Base-by-base conservation (phyloP, 306 rosid genomes). In the Pterocarpus macrocarpus region DNA sequence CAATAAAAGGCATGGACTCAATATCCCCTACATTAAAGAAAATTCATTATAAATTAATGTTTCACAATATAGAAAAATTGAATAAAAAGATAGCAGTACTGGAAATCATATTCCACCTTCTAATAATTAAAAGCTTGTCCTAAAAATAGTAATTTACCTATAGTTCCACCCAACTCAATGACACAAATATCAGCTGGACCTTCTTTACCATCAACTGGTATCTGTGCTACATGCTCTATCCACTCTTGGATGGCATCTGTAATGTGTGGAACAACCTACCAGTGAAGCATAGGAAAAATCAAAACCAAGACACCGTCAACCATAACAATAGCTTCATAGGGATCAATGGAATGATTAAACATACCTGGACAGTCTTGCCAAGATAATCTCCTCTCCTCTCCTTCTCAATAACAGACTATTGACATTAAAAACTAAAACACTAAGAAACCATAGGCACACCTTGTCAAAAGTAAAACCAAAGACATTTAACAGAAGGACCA, bases 151-250 rank as follows among this genome's bases (percentile, higher is more conserved):
- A 71, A 73, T 71, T 35, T 84, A 91, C 97, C 97, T 79, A 93
- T 93, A 69, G 97, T 93, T 86, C 97, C 97, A 77, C 97, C 97
- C 81, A 93, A 87, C 77, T 93, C 97, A 70, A 93, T 91, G 77
- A 93, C 96, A 90, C 97, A 93, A 55, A 93, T 96, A 88, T 93
- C 97, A 64, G 97, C 93, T 59, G 94, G 84, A 35, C 94, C 94
- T 81, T 90, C 94, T 83, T 90, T 87, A 39, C 97, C 97, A 63
- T 93, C 97, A 49, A 93, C 97, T 1, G 97, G 94, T 83, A 89
- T 81, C 84, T 77, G 71, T 56, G 97, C 97, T n/a, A 90, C 97
- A 76, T 90, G 90, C 86, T 93, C 97, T 77, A 93, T 93, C 97
- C 97, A 93, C 39, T 93, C 97, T 81, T 93, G 97, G 84, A 93